Evolutionary conservation across 768 basidiomycete species (phyloP), one percentile per base, ranked within the genome.

Genomic region (Ramaria sp.): DNA sequence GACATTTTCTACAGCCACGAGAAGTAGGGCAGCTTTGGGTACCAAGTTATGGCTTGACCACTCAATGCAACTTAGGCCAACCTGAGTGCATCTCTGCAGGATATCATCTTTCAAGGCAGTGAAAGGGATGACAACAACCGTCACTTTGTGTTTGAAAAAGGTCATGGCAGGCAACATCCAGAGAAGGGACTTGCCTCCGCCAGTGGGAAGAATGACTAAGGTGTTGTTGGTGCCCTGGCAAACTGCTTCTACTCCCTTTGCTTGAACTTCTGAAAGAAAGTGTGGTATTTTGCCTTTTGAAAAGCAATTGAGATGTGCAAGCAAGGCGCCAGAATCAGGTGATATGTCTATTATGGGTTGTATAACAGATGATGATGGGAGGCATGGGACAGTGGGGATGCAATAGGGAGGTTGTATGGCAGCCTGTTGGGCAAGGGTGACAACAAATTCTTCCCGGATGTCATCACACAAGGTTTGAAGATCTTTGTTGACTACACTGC

Each of bases 151-250:
- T 24, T 39, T 1, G 12, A 15, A 13, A 20, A 22, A 41, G 13
- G 53, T 45, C 20, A 12, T 17, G 2, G 53, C 53, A 3, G 53
- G 53, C 1, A 54, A 41, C 53, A 54, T 54, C 39, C 43, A 54
- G 3, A 54, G 43, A 7, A 54, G 27, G 19, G 42, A 27, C 24
- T 54, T 54, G 5, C 53, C 53, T 4, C 11, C 24, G 1, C 53
- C 53, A 20, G 53, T 54, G 9, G 53, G 53, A 11, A 54, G 33
- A 24, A 54, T 33, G 3, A 30, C 53, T 15, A 15, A n/a, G 2
- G 27, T 15, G 20, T 54, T 31, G 4, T 41, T n/a, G 4, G 34
- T 15, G 3, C 52, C 12, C 7, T 53, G 6, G 24, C n/a, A n/a
- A 7, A 53, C 13, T n/a, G 15, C 24, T 22, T 38, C 17, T 17